Evolutionary conservation across 306 rosid genomes (phyloP), one percentile per base, ranked within the genome.

Genomic region (Castanea crenata): DNA sequence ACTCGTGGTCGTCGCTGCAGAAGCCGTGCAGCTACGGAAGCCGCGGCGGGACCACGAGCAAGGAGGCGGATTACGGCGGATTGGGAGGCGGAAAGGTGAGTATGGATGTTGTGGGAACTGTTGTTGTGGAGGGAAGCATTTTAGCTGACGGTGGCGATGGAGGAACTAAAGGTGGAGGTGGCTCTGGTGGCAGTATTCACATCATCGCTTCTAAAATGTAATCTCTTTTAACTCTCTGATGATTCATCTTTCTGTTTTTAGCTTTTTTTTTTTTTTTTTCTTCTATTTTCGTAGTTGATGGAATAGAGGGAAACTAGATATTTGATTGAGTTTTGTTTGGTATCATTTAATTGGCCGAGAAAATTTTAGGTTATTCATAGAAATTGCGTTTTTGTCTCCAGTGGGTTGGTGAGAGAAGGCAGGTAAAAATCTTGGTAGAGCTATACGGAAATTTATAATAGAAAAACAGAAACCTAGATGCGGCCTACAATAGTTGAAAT

Each of bases 101-200:
- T 82, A 74, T 96, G 76, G 29, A 19, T 25, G 61, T 93, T 49
- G n/a, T 29, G 52, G n/a, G 82, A 16, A 67, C 78, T 78, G 91
- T 96, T 69, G 89, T 83, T 87, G 84, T 93, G 90, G 90, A 96
- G 78, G 99, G 96, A 1, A 78, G 54, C 78, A 77, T 92, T 85
- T 86, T 91, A 84, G 99, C 93, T 23, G 97, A 96, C 34, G 99
- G 99, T 20, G 98, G 90, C 16, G 85, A 83, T 74, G 99, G 94
- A 64, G 99, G 98, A 69, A 55, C 80, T 55, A 88, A 85, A 70
- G 99, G 99, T 16, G 99, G 99, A 55, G 99, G 99, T 71, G 99
- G 99, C 81, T 96, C 99, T 19, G 99, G 97, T 71, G 99, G 99
- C 87, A 93, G 99, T 79, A 86, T 93, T 87, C 87, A 87, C 88